phyloP scores from a whole-genome alignment of 2,329 filamentous ascomycete species.

The Colletotrichum melonis region DNA sequence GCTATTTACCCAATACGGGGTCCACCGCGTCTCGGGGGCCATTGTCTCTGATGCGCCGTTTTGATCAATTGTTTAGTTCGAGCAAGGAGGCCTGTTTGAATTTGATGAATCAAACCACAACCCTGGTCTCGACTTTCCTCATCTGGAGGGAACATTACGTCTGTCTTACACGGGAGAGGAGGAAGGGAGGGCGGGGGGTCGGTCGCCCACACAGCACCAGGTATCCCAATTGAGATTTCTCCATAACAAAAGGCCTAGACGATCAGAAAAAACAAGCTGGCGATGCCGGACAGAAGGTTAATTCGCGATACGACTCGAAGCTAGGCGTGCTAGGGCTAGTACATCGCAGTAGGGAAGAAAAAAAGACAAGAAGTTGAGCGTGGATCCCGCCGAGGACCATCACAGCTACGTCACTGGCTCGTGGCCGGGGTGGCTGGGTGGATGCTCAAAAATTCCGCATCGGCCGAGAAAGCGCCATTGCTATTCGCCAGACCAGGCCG shows the following conservation, averaged over 20 bases:
- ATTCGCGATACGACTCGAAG: constrained; percentile 6
- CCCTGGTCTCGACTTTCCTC: not conserved
- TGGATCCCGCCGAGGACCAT: constrained; percentile 7
- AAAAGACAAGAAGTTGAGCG: not conserved
- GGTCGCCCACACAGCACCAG: not conserved
- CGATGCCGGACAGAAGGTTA: constrained; percentile 3
- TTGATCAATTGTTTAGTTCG: not conserved
- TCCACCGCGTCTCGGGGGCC: not conserved
- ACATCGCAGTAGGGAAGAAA: not conserved
- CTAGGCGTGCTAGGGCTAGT: not conserved
- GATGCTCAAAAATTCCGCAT: not conserved
- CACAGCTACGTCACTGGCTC: constrained; percentile 32
- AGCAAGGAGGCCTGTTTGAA: constrained; percentile 3
- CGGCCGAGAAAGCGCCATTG: not conserved
- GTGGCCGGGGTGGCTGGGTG: not conserved
- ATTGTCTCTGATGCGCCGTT: constrained; percentile 14
- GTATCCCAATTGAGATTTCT: not conserved
- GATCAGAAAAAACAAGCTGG: not conserved
- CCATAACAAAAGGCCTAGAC: not conserved
- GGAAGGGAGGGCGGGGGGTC: not conserved
- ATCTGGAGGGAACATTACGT: not conserved
- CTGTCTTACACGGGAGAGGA: not conserved
- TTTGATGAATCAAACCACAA: not conserved
- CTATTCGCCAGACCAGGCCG: constrained; percentile 19
- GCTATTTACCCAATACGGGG: not conserved